A percentile compares a stretch with the other conserved stretches of the same genome.
These are phyloP conservation scores for Ogataea corticis DNA, from an alignment of 805 yeast genomes.

Conservation along the genomic window DNA sequence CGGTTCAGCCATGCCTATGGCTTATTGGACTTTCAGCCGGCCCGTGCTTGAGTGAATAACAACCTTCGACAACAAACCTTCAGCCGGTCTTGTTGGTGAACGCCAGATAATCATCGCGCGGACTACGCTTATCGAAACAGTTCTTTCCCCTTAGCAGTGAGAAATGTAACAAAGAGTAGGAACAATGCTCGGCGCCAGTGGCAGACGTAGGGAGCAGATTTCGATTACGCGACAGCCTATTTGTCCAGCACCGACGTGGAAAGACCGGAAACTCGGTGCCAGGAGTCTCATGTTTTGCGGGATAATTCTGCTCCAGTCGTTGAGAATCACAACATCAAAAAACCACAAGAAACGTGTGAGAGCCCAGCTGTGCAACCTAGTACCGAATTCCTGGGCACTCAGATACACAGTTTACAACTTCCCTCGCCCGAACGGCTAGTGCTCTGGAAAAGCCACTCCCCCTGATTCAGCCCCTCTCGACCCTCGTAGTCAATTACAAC, in stretches of 20 bases:
- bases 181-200: constrained; percentile 2
- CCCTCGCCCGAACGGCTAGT: not conserved
- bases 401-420: no score
- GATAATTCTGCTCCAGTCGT: not conserved
- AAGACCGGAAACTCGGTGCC: constrained; percentile 3
- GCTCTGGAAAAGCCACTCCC: not conserved
- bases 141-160: constrained; percentile 3
- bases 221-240: constrained; percentile 4
- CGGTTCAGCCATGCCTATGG: constrained; percentile 1
- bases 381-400: no score
- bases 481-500: no score
- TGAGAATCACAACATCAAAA: no score
- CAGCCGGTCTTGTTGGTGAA: not conserved
- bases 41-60: not conserved
- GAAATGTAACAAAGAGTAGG: not conserved
- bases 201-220: constrained; percentile 1
- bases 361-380: no score
- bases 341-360: no score
- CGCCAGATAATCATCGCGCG: constrained; percentile 5
- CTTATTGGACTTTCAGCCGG: constrained; percentile 1
- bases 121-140: constrained; percentile 4
- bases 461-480: not conserved
- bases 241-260: not conserved
- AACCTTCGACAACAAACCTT: not conserved
- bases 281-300: constrained; percentile 1